Evolutionary conservation across 805 yeast species (phyloP).

Genomic region (Yamadazyma nakazawae): DNA sequence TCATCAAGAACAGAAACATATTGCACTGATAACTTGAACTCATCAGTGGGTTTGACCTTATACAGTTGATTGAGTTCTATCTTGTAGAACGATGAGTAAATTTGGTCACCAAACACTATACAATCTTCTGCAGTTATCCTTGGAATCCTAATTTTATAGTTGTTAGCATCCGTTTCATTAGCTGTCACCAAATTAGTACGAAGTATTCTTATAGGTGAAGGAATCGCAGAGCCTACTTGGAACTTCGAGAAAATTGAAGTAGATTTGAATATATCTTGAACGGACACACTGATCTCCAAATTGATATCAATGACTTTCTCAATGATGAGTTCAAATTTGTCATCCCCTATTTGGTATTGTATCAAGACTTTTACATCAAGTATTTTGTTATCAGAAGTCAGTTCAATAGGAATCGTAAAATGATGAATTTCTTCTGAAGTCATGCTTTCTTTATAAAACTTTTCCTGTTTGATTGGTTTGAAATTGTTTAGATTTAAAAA

Average conservation of each 20-base stretch:
- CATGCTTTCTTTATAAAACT: constrained; percentile 1
- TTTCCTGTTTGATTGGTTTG: neutral
- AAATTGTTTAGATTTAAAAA: neutral
- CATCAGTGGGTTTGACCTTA: constrained; percentile 25
- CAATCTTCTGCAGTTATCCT: constrained; percentile 22
- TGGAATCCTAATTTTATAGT: constrained; percentile 24
- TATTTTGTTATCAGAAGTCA: constrained; percentile 24
- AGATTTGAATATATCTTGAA: constrained; percentile 70
- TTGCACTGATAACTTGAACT: constrained; percentile 39
- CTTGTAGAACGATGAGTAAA: constrained; percentile 58
- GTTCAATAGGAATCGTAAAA: constrained; percentile 29
- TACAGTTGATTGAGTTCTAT: constrained; percentile 29
- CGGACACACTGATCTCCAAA: constrained; percentile 67
- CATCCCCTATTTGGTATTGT: constrained; percentile 19
- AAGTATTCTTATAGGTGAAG: constrained; percentile 52
- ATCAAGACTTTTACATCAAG: constrained; percentile 21
- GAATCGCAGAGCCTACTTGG: constrained; percentile 55
- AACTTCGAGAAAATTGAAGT: constrained; percentile 61
- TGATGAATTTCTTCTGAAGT: constrained; percentile 16
- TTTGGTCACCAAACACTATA: constrained; percentile 68
- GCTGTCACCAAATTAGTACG: constrained; percentile 38
- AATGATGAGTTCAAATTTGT: constrained; percentile 8
- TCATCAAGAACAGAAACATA: constrained; percentile 50
- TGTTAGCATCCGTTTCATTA: constrained; percentile 12
- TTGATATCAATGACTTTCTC: constrained; percentile 44